These are phyloP conservation scores for Lipomyces kockii DNA, from an alignment of 805 yeast species.

Conservation along the genomic window DNA sequence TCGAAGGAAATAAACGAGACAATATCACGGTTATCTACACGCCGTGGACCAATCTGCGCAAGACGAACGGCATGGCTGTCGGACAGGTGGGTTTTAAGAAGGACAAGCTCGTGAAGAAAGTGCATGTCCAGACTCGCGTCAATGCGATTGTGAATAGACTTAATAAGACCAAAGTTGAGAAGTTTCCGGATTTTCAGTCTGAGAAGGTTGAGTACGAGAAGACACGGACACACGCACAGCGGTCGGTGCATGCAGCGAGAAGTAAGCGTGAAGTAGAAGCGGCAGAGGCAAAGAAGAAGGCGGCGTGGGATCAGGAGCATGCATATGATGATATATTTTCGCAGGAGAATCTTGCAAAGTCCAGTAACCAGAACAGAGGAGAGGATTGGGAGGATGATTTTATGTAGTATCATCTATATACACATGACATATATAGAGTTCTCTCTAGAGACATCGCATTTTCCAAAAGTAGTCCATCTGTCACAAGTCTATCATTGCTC, in stretches of 20 bases:
- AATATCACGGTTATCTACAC: slow-evolving; percentile 72
- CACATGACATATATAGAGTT: not conserved
- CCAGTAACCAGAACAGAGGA: slow-evolving; percentile 54
- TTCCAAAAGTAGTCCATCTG: no score
- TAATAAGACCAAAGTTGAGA: slow-evolving; percentile 66
- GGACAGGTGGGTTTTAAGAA: slow-evolving; percentile 80
- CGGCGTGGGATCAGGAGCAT: slow-evolving; percentile 47
- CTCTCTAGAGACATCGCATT: no score
- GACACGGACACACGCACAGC: slow-evolving; percentile 42
- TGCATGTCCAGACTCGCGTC: slow-evolving; percentile 60
- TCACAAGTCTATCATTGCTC: not conserved
- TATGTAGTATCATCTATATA: slow-evolving; percentile 44
- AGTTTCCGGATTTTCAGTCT: slow-evolving; percentile 53
- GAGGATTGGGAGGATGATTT: slow-evolving; percentile 66
- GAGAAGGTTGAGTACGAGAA: slow-evolving; percentile 51
- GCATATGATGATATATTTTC: slow-evolving; percentile 57
- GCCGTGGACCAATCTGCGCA: slow-evolving; percentile 70
- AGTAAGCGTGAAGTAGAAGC: slow-evolving; percentile 50
- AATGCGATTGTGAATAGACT: slow-evolving; percentile 64
- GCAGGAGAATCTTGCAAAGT: slow-evolving; percentile 52
- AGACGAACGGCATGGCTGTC: slow-evolving; percentile 71
- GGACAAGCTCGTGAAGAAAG: slow-evolving; percentile 55
- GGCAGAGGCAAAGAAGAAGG: slow-evolving; percentile 41
- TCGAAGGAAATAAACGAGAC: slow-evolving; percentile 71
- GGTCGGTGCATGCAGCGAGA: slow-evolving; percentile 48